Conservation (phyloP, 2,329 filamentous ascomycete species). For the Aotearoamyces nothofagi region DNA sequence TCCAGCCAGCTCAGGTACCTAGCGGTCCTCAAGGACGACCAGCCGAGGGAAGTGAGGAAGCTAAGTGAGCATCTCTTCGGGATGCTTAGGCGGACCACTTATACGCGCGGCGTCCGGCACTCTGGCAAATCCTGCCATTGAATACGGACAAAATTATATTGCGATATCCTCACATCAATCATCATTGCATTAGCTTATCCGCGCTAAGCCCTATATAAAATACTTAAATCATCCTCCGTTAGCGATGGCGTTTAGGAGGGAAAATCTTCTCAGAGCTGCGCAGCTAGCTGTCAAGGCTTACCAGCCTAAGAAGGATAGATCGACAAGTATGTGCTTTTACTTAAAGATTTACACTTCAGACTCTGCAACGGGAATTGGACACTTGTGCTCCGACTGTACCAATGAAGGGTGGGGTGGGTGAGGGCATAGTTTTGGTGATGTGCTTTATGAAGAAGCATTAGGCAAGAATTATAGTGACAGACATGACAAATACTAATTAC, state of each 20-base stretch:
- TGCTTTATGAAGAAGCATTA: no score
- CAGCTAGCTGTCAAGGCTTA: background rate
- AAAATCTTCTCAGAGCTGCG: background rate
- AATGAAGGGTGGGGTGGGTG: background rate
- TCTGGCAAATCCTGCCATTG: no score
- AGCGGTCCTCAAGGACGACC: slow-evolving; percentile 22
- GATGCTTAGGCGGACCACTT: background rate
- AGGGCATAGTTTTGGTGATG: slow-evolving; percentile 1
- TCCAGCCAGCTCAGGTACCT: slow-evolving; percentile 21
- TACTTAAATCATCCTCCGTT: background rate
- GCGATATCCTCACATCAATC: background rate
- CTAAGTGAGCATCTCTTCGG: slow-evolving; percentile 25
- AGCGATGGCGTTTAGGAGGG: background rate
- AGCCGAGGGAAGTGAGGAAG: slow-evolving; percentile 27
- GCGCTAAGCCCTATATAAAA: background rate
- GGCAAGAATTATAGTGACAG: no score
- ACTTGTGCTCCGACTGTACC: slow-evolving; percentile 1
- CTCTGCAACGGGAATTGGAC: slow-evolving; percentile 1
- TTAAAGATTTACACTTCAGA: no score
- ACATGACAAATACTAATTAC: no score
- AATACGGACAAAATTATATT: background rate
- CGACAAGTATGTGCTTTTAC: no score
- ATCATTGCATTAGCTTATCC: slow-evolving; percentile 1
- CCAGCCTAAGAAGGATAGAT: background rate
- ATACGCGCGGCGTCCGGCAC: slow-evolving; percentile 1